Base-by-base conservation (phyloP, 352 stramenopile species). In the Chrysophaeum taylorii region DNA sequence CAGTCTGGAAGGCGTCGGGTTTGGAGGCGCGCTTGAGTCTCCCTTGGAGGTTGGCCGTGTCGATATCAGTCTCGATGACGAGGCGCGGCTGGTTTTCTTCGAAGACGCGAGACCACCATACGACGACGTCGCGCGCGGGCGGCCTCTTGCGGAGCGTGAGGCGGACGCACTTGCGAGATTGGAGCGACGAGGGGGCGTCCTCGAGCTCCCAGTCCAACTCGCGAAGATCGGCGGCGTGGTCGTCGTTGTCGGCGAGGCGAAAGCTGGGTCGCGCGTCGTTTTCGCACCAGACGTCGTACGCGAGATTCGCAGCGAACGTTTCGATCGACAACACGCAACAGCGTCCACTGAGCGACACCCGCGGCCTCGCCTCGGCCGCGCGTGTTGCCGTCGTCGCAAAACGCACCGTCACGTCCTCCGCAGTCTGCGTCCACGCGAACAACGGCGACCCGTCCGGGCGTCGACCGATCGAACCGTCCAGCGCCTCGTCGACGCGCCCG, bases 281-380 rank as follows among this genome's bases (percentile, higher is more conserved):
- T 2, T 27, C 36, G 36, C 57, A 66, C 57, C 57, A 66, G 35
- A 66, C 57, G 57, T 66, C 57, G 57, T 66, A 36, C 57, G 5
- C 23, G 4, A 62, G 50, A 9, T 9, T n/a, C 27, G 23, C 50
- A 21, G 4, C 50, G 15, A 9, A 36, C 57, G 35, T 36, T 25
- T 66, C 27, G 33, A 45, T 1, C 1, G 36, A 66, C 2, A 66
- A 2, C 5, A 35, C 36, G 33, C 31, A 66, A 2, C 7, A 21
- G 45, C 12, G 9, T 25, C 9, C 23, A 12, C 31, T 18, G 5
- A 27, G 23, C 45, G 45, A 9, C 45, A 27, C 45, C 31, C 23
- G 9, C 9, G 5, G 18, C n/a, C n/a, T n/a, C n/a, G n/a, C n/a
- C n/a, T n/a, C n/a, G n/a, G 45, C 18, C 23, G 52, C 25, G 9